Base-by-base conservation (phyloP, 2,329 filamentous ascomycete species). In the Didymella segeticola region DNA sequence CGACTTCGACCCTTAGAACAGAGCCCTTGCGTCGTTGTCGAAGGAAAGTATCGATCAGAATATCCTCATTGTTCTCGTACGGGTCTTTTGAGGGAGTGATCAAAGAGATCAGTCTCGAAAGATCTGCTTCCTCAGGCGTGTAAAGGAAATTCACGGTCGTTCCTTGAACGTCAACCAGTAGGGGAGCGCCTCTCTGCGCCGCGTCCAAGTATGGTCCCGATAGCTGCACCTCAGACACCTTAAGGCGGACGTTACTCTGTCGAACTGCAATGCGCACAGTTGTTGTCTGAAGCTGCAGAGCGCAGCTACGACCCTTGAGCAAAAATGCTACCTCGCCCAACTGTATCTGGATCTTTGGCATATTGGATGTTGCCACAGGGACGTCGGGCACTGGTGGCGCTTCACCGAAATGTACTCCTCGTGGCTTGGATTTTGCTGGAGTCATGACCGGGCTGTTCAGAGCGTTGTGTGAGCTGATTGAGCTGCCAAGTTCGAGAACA, bases 81-180 rank as follows among this genome's bases (percentile, higher is more conserved):
- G 93, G 91, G 72, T 95, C 87, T 60, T 92, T 95, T 0, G 93
- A 96, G 0, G 95, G 96, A 6, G 90, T 96, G 49, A 99, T 90
- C 45, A 99, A 82, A 46, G 90, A 88, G 0, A 99, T 78, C 1
- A 99, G 81, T 27, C 88, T 85, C 66, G 93, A 89, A 0, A 99
- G 80, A 71, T 99, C 95, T 15, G 82, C 79, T 62, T 96, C 88
- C 57, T 88, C 88, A 0, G 95, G 93, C 0, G 83, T 77, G 56
- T 83, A 82, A 1, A 91, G 75, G 64, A 90, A 96, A 20, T 91
- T 86, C 47, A 88, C 86, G 17, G 77, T 80, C 1, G 96, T 85
- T 42, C 87, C 87, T 25, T 77, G 79, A 3, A 96, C 67, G 2
- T 88, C 84, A 4, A 87, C 78, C 17, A 80, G 80, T 14, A 90